Base-by-base conservation (phyloP, 176 grass and related monocot genomes). In the Carex myosuroides region DNA sequence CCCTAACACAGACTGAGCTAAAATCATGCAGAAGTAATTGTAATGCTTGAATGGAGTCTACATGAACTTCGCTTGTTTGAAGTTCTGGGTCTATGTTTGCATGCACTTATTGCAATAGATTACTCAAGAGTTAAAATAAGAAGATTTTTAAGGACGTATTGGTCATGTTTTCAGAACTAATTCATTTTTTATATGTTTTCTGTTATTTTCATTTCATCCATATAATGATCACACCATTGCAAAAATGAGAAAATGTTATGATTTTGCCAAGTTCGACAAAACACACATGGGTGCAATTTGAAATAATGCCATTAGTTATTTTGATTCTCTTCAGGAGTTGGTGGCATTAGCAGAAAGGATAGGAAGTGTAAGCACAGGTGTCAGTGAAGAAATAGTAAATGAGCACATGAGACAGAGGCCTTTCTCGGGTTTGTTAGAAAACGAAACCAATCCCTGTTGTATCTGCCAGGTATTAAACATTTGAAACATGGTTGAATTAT, bases 321-420 rank as follows among this genome's bases (percentile, higher is more conserved):
- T 53, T 71, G 61, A 55, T 75, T 71, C 76, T 86, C 79, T 86
- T 46, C 79, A 96, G 94, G 91, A 96, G 21, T 85, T 96, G 54
- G 72, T 93, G 83, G 89, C 83, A 75, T 68, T 93, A 9, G 89
- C 86, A 88, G 94, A 96, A 87, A 85, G 87, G 66, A 96, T 96
- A 87, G 94, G 94, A 83, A 88, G 86, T 75, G 94, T 96, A 67
- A 93, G 3, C 64, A 96, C 91, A 68, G 94, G 94, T 48, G 79
- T 93, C 70, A 48, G 53, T 22, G 91, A 96, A 16, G 83, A 85
- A 29, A 75, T 60, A 57, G 81, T 93, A 70, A 58, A 69, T 64
- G 91, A 88, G 80, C 81, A 62, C 39, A 83, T 93, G 10, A 93
- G 82, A 83, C 89, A 85, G 85, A 90, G 81, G 53, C 83, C 79